A percentile compares a stretch with the other conserved stretches of the same genome.
Conservation (phyloP, 2,329 filamentous ascomycete genomes). For the Scorias spongiosa region DNA sequence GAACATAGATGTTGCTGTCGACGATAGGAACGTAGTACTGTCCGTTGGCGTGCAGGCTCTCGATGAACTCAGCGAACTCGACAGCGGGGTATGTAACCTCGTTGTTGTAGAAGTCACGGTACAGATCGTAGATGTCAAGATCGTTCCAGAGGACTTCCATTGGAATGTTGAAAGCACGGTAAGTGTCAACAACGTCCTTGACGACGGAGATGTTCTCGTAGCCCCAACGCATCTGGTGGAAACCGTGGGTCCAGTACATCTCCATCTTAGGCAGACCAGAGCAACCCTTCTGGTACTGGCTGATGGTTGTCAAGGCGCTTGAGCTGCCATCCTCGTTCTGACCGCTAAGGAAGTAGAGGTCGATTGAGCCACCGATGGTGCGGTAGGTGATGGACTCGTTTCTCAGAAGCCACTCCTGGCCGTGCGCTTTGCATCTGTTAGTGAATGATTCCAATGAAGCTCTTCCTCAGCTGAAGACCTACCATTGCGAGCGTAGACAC, state of each 20-base stretch:
- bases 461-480: background rate
- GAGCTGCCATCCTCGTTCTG: constrained; percentile 46
- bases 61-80: constrained; percentile 33
- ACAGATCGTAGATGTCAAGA: constrained; percentile 24
- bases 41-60: constrained; percentile 33
- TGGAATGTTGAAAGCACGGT: constrained; percentile 36
- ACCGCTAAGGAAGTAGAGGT: constrained; percentile 65
- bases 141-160: constrained; percentile 24
- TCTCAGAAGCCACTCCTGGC: constrained; percentile 54
- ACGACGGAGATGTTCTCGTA: constrained; percentile 55
- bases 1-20: constrained; percentile 48
- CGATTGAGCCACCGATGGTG: constrained; percentile 58
- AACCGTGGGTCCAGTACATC: constrained; percentile 69
- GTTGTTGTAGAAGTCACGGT: constrained; percentile 42
- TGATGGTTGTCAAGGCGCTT: constrained; percentile 52
- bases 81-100: constrained; percentile 30
- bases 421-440: constrained; percentile 31
- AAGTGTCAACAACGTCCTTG: constrained; percentile 39
- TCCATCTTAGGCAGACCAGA: constrained; percentile 63
- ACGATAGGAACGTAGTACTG: constrained; percentile 43
- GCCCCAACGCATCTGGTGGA: constrained; percentile 72
- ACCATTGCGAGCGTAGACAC: constrained; percentile 57
- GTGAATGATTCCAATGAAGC: background rate
- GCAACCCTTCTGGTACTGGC: constrained; percentile 50
- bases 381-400: constrained; percentile 56